A percentile compares a stretch with the other conserved stretches of the same genome.
Conservation (phyloP, 139 green algal genomes). For the Axilococcus clingmanii region DNA sequence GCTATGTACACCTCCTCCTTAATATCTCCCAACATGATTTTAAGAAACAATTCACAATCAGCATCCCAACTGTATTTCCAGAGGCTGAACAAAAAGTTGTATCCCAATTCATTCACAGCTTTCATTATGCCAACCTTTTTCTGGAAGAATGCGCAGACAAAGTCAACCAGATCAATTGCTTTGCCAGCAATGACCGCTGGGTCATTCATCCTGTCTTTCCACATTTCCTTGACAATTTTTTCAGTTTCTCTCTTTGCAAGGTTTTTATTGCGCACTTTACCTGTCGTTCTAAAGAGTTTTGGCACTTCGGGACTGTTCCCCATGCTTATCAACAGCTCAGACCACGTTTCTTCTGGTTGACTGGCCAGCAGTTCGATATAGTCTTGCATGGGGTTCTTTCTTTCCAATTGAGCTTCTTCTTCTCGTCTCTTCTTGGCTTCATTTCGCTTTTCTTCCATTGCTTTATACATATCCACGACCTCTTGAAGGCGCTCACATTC, state of each 20-base stretch:
- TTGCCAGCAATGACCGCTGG: constrained; percentile 12
- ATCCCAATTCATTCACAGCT: constrained; percentile 43
- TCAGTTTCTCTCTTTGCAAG: constrained; percentile 47
- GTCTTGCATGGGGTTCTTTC: constrained; percentile 24
- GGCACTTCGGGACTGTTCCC: constrained; percentile 26
- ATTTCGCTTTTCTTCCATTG: background rate
- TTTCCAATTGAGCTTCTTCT: constrained; percentile 14
- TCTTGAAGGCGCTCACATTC: too few relatives aligned
- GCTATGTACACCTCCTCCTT: constrained; percentile 44
- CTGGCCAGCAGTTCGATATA: constrained; percentile 36
- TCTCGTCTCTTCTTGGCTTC: constrained; percentile 5
- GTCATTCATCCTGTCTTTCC: constrained; percentile 24
- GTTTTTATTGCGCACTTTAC: constrained; percentile 43
- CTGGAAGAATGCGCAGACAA: constrained; percentile 37
- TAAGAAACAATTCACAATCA: constrained; percentile 58
- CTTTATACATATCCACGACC: too few relatives aligned
- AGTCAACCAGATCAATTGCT: constrained; percentile 29
- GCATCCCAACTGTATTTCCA: constrained; percentile 50
- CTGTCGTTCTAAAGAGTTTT: constrained; percentile 25
- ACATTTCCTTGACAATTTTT: constrained; percentile 53
- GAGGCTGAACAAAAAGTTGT: constrained; percentile 49
- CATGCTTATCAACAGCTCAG: constrained; percentile 33
- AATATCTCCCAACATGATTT: constrained; percentile 42
- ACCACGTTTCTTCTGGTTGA: constrained; percentile 25
- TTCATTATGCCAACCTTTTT: constrained; percentile 33